Evolutionary conservation across 257 asterid genomes (phyloP).

Genomic region (Solanum corneliomulleri): DNA sequence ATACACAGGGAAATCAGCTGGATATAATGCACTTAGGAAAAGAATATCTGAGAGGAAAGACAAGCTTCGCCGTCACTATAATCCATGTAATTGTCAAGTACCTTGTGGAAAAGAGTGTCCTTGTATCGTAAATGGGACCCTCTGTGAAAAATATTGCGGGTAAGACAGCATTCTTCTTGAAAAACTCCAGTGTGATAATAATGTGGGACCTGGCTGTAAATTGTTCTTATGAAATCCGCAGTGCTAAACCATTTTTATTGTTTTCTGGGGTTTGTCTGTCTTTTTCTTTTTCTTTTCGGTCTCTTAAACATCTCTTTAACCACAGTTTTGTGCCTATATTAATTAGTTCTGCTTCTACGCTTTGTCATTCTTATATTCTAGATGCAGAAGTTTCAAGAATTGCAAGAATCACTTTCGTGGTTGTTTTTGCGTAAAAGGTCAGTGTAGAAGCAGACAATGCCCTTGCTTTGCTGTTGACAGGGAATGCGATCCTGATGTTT

Average conservation of each 20-base stretch:
- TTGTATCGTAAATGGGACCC: conserved; percentile 74
- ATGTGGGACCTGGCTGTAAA: background rate
- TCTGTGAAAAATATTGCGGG: conserved; percentile 96
- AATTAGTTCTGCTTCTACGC: background rate
- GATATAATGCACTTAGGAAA: conserved; percentile 76
- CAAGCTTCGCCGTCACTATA: conserved; percentile 86
- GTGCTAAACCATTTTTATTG: background rate
- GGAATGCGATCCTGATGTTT: conserved; percentile 97
- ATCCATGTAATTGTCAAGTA: conserved; percentile 86
- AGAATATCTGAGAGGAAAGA: conserved; percentile 84
- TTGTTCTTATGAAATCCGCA: background rate
- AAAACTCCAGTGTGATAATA: background rate
- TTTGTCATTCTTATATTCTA: conserved; percentile 17
- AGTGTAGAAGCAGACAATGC: conserved; percentile 97
- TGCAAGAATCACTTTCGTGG: conserved; percentile 98
- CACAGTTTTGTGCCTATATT: background rate
- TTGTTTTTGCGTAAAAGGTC: conserved; percentile 97
- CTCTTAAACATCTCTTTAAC: background rate
- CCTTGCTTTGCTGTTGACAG: conserved; percentile 96
- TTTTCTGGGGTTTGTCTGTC: background rate
- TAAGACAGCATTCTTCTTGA: conserved; percentile 19
- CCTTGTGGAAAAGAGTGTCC: conserved; percentile 92
- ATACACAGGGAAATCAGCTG: conserved; percentile 92
- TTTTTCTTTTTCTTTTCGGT: background rate
- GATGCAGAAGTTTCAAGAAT: conserved; percentile 51